Evolutionary conservation across 2,329 filamentous ascomycete species (phyloP).

Genomic region (Fusarium nodosum): DNA sequence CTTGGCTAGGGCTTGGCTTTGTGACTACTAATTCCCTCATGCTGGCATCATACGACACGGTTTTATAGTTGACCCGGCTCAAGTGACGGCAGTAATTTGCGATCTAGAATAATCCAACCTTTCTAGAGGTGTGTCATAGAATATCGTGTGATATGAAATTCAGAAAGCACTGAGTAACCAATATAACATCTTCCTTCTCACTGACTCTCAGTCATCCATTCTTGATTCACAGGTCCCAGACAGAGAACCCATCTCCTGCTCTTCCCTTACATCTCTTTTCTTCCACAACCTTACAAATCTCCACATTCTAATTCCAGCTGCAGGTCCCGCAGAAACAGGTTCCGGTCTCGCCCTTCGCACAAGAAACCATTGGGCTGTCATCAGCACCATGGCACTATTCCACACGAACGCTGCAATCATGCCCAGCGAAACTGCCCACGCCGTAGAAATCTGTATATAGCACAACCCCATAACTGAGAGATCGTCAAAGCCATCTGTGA

Average conservation of each 20-base stretch:
- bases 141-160: no score
- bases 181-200: background rate
- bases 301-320: slow-evolving; percentile 10
- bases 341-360: slow-evolving; percentile 8
- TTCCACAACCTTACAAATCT: slow-evolving; percentile 9
- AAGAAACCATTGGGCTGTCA: slow-evolving; percentile 28
- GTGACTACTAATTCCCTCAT: no score
- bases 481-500: slow-evolving; percentile 16
- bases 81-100: no score
- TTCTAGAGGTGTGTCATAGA: rapidly evolving
- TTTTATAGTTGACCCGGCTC: rapidly evolving
- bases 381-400: slow-evolving; percentile 27
- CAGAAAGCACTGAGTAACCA: background rate
- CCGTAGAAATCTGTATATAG: slow-evolving; percentile 23
- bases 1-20: background rate
- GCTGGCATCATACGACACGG: background rate
- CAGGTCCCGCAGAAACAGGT: background rate
- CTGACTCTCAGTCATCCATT: background rate
- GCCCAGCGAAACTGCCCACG: slow-evolving; percentile 11
- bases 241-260: slow-evolving; percentile 6
- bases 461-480: slow-evolving; percentile 7
- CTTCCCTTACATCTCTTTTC: background rate
- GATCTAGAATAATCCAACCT: rapidly evolving
- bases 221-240: slow-evolving; percentile 12
- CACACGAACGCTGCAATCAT: slow-evolving; percentile 28